Base-by-base conservation (phyloP, 169 alveolate species). In the Eimeria falciformis region DNA sequence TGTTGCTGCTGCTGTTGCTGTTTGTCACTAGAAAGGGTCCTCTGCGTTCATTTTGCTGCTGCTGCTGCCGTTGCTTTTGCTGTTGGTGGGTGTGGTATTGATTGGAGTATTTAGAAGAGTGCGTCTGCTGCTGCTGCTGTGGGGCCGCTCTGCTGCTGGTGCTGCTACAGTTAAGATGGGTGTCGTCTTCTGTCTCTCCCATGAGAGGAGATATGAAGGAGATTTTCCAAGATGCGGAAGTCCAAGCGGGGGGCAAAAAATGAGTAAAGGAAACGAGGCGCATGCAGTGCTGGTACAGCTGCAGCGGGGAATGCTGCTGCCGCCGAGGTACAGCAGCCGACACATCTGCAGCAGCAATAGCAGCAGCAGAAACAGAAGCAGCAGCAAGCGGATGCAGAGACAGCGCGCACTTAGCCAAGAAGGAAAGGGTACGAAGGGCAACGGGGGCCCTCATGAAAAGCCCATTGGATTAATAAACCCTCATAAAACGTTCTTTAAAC, bases 171-270 rank as follows among this genome's bases (percentile, higher is more conserved):
- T 18, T 18, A 25, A 11, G 77, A 3, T 9, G 37, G 25, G 65
- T n/a, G 37, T 62, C 73, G 3, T 62, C 73, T n/a, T 62, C 73
- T 7, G 73, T 12, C 17, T 62, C 73, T n/a, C 73, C 73, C 79
- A 68, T 11, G 12, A 25, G 79, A 12, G 50, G 79, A 33, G 79
- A 68, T 53, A 56, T 23, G 43, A 5, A 25, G 55, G 53, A 56
- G 40, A 12, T 6, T 9, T 9, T 27, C 77, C 90, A 27, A 46
- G 53, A 14, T 53, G 90, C 40, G 25, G 75, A 21, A 73, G 56
- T 78, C 92, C 92, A 85, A 3, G 82, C 33, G 23, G 92, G 69
- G 21, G 92, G 92, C 37, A 85, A 56, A 29, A 58, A 56, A 68
- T 85, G 92, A 2, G 92, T 85, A 37, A 25, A 55, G 27, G 69